Conservation (phyloP, 1,139 yeast genomes). For the Sugiyamaella castrensis region DNA sequence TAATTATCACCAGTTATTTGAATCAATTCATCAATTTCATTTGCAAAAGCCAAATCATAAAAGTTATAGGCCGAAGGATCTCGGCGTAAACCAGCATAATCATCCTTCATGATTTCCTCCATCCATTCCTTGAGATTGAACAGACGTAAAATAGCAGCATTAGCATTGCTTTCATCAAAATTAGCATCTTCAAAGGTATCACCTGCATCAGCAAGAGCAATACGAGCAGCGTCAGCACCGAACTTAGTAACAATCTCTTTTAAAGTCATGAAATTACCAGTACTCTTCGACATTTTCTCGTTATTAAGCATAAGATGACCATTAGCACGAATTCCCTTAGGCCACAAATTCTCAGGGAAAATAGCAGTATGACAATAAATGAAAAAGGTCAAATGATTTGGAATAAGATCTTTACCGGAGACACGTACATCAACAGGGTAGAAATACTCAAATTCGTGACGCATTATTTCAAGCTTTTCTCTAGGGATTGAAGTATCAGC, state of each 20-base stretch:
- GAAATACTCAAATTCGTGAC: conserved; percentile 94
- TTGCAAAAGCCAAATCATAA: conserved; percentile 86
- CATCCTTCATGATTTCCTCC: conserved; percentile 61
- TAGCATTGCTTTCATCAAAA: conserved; percentile 94
- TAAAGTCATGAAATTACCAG: conserved; percentile 95
- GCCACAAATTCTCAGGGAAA: conserved; percentile 91
- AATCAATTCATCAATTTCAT: conserved; percentile 84
- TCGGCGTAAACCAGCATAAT: conserved; percentile 66
- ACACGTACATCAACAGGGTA: conserved; percentile 89
- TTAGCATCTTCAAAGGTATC: conserved; percentile 97
- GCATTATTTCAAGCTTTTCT: conserved; percentile 65
- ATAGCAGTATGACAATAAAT: conserved; percentile 89
- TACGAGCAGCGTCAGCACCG: conserved; percentile 97
- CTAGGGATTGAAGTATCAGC: conserved; percentile 47
- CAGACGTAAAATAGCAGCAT: conserved; percentile 93
- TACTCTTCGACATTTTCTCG: conserved; percentile 96
- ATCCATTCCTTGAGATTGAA: conserved; percentile 94
- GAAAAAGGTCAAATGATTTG: conserved; percentile 95
- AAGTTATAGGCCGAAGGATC: conserved; percentile 50
- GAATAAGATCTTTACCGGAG: conserved; percentile 96
- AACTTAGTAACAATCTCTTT: conserved; percentile 79
- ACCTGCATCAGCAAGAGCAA: conserved; percentile 98
- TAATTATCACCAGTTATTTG: conserved; percentile 70
- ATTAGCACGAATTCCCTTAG: conserved; percentile 87
- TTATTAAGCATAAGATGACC: conserved; percentile 95